These are phyloP conservation scores for Penicillium sp. DNA, from an alignment of 2,329 filamentous ascomycete species.

Conservation along the genomic window DNA sequence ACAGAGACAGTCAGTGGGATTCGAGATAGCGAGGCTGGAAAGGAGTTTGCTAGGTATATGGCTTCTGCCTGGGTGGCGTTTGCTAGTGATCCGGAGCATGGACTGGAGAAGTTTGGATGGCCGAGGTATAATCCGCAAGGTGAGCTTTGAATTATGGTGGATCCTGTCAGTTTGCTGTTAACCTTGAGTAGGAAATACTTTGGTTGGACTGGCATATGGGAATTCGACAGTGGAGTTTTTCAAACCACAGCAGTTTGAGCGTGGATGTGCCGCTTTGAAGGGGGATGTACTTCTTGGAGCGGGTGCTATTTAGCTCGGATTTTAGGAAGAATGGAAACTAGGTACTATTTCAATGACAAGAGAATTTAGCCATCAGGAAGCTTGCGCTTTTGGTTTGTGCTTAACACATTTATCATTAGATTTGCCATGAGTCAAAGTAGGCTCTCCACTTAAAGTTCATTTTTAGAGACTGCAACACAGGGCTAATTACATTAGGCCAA, in stretches of 20 bases:
- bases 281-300: constrained; percentile 19
- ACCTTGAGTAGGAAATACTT: constrained; percentile 15
- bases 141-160: constrained; percentile 1
- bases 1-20: constrained; percentile 43
- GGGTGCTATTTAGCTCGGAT: constrained; percentile 23
- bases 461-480: too few species aligned
- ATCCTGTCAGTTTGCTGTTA: background rate
- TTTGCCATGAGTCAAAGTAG: too few species aligned
- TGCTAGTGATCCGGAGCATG: constrained; percentile 37
- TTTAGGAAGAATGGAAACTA: too few species aligned
- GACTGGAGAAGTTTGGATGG: constrained; percentile 40
- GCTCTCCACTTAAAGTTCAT: too few species aligned
- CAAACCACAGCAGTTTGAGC: constrained; percentile 16
- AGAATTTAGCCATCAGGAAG: too few species aligned
- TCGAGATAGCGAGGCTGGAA: constrained; percentile 30
- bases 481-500: too few species aligned
- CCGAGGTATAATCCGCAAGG: constrained; percentile 30
- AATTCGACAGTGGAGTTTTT: constrained; percentile 15
- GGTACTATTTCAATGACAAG: too few species aligned
- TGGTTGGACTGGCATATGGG: constrained; percentile 26
- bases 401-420: too few species aligned
- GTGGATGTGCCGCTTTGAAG: constrained; percentile 19
- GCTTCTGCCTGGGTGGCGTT: constrained; percentile 47
- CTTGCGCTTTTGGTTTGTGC: too few species aligned
- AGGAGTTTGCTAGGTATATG: constrained; percentile 37